Percentiles rank a stretch among this genome's conserved stretches.
Conservation (phyloP, 257 asterid genomes). For the Anisodus acutangulus region DNA sequence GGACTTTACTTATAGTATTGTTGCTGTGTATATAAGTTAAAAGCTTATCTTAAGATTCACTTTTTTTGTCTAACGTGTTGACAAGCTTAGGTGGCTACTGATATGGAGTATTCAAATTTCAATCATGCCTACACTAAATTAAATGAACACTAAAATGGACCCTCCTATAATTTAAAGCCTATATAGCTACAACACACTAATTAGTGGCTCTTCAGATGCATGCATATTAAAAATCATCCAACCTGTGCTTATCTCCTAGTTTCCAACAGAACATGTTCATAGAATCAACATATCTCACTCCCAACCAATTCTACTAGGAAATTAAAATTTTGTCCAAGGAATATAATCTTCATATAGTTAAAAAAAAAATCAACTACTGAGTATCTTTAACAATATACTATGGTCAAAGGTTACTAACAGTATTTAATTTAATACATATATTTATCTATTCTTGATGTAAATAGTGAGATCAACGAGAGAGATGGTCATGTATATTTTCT, state of each 20-base stretch:
- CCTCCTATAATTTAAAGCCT: not conserved
- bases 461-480: not conserved
- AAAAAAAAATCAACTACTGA: not conserved
- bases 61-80: not conserved
- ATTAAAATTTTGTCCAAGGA: not conserved
- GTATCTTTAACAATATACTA: not conserved
- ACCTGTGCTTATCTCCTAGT: conserved; percentile 32
- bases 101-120: not conserved
- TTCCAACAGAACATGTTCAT: conserved; percentile 23
- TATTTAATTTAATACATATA: not conserved
- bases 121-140: conserved; percentile 29
- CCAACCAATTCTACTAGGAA: not conserved
- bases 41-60: not conserved
- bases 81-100: conserved; percentile 22
- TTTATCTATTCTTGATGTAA: not conserved
- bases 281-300: not conserved
- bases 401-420: not conserved
- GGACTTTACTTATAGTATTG: too few species aligned
- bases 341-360: not conserved
- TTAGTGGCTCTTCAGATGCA: conserved; percentile 31
- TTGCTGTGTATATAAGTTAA: not conserved
- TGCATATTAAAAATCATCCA: conserved; percentile 12
- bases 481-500: not conserved
- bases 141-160: conserved; percentile 1
- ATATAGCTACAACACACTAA: not conserved